A percentile compares a stretch with the other conserved stretches of the same genome.
These are phyloP conservation scores for Choanephora cucurbitarum DNA, from an alignment of 371 early-diverging fungal genomes.

Conservation along the genomic window DNA sequence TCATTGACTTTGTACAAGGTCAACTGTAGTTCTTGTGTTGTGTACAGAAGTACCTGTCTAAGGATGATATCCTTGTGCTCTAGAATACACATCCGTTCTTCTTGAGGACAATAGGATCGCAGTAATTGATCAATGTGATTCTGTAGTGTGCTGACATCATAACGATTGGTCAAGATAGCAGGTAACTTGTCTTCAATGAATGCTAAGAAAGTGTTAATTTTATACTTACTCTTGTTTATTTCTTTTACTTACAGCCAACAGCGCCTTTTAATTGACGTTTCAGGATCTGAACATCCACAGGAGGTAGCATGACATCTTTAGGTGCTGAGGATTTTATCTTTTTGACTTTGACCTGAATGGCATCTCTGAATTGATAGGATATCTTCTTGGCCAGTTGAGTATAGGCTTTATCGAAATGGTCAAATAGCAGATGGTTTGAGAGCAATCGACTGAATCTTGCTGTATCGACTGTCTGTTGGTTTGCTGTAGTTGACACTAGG, in stretches of 20 bases:
- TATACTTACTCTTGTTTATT: too few relatives aligned
- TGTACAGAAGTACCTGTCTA: constrained; percentile 7
- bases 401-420: constrained; percentile 31
- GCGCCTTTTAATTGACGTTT: constrained; percentile 28
- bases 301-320: constrained; percentile 5
- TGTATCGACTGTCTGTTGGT: constrained; percentile 12
- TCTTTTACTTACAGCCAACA: constrained; percentile 24
- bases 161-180: constrained; percentile 15
- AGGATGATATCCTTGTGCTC: constrained; percentile 13
- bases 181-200: constrained; percentile 31
- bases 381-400: constrained; percentile 20
- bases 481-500: not conserved
- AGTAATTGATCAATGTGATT: constrained; percentile 21
- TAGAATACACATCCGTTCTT: constrained; percentile 12
- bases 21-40: constrained; percentile 7
- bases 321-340: constrained; percentile 6
- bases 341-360: constrained; percentile 21
- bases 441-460: constrained; percentile 23
- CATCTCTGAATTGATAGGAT: constrained; percentile 28
- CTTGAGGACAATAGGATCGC: constrained; percentile 12
- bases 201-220: constrained; percentile 18
- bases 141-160: constrained; percentile 19
- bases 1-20: constrained; percentile 15
- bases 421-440: constrained; percentile 26
- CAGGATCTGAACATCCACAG: constrained; percentile 27